Percentiles rank a stretch among this genome's conserved stretches.
phyloP scores from a whole-genome alignment of 2,329 filamentous ascomycete species.

The Diaporthe vexans region DNA sequence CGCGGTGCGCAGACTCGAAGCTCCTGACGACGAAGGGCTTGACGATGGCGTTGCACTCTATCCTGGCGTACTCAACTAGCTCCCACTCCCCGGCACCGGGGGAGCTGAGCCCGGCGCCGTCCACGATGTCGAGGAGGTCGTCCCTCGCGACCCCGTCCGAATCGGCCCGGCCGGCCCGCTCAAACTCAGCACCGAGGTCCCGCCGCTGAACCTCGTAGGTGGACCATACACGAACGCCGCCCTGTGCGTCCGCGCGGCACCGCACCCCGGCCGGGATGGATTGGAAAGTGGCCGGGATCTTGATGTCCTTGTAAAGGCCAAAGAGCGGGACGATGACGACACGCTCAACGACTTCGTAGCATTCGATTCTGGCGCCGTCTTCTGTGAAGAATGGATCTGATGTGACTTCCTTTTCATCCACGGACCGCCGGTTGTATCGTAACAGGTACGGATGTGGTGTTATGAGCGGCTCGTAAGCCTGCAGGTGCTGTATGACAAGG shows the following conservation, averaged over 20 bases:
- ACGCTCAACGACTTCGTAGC: slow-evolving; percentile 52
- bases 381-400: slow-evolving; percentile 42
- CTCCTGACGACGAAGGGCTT: slow-evolving; percentile 52
- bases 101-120: slow-evolving; percentile 9
- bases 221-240: slow-evolving; percentile 59
- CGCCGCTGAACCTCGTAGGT: slow-evolving; percentile 51
- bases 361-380: slow-evolving; percentile 36
- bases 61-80: slow-evolving; percentile 52
- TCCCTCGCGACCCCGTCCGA: slow-evolving; percentile 33
- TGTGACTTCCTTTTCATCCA: slow-evolving; percentile 40
- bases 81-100: slow-evolving; percentile 47
- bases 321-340: slow-evolving; percentile 57
- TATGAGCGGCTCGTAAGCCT: slow-evolving; percentile 42
- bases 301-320: slow-evolving; percentile 52
- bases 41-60: slow-evolving; percentile 52
- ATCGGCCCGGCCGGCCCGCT: slow-evolving; percentile 42
- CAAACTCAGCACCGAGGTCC: slow-evolving; percentile 30
- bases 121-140: slow-evolving; percentile 14
- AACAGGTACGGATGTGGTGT: slow-evolving; percentile 40
- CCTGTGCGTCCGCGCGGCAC: slow-evolving; percentile 58
- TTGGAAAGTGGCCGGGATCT: slow-evolving; percentile 60
- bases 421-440: slow-evolving; percentile 34
- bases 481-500: slow-evolving; percentile 54
- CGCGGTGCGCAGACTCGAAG: slow-evolving; percentile 50
- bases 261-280: slow-evolving; percentile 56